These are phyloP conservation scores for Wallacemonas sp. DNA, from an alignment of 208 protist genomes.

Conservation along the genomic window DNA sequence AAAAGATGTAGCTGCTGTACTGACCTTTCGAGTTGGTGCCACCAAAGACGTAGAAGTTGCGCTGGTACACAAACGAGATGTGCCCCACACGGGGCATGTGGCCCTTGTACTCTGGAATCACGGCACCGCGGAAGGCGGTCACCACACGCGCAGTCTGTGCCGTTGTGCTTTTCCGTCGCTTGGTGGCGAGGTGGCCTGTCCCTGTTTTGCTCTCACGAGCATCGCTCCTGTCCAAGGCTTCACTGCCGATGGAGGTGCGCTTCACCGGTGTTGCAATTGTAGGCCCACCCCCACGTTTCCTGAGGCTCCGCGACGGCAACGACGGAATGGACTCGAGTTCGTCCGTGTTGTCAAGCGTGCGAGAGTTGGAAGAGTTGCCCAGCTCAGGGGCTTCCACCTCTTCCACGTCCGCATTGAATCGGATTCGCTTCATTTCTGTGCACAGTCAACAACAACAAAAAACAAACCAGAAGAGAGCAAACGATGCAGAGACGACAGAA, in stretches of 20 bases:
- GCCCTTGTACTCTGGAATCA: conserved; percentile 69
- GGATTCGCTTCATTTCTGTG: conserved; percentile 4
- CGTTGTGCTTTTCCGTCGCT: background rate
- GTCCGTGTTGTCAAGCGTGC: background rate
- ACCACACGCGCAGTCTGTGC: conserved; percentile 18
- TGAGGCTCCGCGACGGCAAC: background rate
- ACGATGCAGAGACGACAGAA: too few relatives aligned
- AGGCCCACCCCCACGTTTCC: background rate
- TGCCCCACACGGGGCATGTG: conserved; percentile 77
- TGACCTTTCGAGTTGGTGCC: conserved; percentile 65
- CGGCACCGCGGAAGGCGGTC: conserved; percentile 50
- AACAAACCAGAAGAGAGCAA: too few relatives aligned
- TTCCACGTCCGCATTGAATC: conserved; percentile 1
- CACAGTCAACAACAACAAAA: too few relatives aligned
- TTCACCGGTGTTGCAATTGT: too few relatives aligned
- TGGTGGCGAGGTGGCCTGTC: background rate
- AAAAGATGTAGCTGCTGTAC: conserved; percentile 67
- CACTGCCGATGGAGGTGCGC: too few relatives aligned
- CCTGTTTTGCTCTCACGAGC: background rate
- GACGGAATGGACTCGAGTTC: background rate
- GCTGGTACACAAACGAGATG: conserved; percentile 69
- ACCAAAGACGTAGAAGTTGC: conserved; percentile 80
- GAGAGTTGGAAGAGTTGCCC: background rate
- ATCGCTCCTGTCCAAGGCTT: too few relatives aligned
- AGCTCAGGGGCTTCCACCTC: conserved; percentile 2